Evolutionary conservation across 495 filamentous ascomycete species (phyloP).

Genomic region (Aspergillus kassunensis): DNA sequence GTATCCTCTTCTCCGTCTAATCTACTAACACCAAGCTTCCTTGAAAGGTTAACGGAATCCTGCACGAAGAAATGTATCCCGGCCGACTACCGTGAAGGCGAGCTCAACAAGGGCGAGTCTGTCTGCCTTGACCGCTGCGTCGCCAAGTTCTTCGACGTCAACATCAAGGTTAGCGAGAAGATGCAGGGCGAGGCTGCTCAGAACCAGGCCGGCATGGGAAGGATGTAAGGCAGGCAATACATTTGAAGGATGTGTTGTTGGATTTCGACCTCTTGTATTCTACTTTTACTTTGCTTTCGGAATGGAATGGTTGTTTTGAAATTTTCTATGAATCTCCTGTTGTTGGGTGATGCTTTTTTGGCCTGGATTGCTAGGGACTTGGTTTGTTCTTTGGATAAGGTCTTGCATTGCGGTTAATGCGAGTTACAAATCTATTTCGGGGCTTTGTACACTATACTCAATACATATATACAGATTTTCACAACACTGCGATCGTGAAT

Average conservation of each 20-base stretch:
- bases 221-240: slow-evolving; percentile 38
- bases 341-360: neutral
- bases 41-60: slow-evolving; percentile 69
- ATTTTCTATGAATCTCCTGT: neutral
- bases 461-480: slow-evolving; percentile 11
- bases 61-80: slow-evolving; percentile 93
- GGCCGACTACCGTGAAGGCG: slow-evolving; percentile 83
- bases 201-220: slow-evolving; percentile 44
- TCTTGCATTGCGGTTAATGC: slow-evolving; percentile 4
- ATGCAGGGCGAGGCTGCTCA: slow-evolving; percentile 64
- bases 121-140: slow-evolving; percentile 97
- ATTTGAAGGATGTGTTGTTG: neutral
- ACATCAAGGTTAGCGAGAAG: slow-evolving; percentile 86
- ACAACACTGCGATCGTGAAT: neutral
- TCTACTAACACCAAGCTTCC: slow-evolving; percentile 1
- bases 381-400: neutral
- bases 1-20: neutral
- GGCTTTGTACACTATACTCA: slow-evolving; percentile 25
- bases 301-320: slow-evolving; percentile 2
- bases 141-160: slow-evolving; percentile 96
- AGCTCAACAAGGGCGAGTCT: slow-evolving; percentile 96
- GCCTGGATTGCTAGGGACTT: neutral
- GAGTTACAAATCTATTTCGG: slow-evolving; percentile 9
- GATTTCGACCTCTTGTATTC: slow-evolving; percentile 5
- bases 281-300: slow-evolving; percentile 5